Conservation (phyloP, 176 grass and related monocot species). For the Secale cereale region DNA sequence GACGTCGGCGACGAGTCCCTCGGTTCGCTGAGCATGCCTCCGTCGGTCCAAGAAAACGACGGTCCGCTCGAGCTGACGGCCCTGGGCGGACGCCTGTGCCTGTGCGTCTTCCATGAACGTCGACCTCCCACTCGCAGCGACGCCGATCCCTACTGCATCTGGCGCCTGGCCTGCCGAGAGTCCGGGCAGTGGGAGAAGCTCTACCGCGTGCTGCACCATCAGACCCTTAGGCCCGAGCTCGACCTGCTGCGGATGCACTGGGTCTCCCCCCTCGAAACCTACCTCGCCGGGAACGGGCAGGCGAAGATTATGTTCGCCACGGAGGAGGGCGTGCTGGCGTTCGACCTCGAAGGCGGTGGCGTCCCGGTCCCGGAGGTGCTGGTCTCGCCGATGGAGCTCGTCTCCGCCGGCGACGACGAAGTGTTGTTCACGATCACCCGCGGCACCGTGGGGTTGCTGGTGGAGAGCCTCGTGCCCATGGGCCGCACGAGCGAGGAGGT, state of each 20-base stretch:
- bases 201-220: not conserved
- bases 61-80: not conserved
- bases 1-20: not conserved
- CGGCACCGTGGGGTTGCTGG: too few species aligned
- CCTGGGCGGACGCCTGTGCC: not conserved
- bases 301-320: not conserved
- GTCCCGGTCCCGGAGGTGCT: not conserved
- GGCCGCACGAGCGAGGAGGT: not conserved
- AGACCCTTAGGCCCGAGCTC: too few species aligned
- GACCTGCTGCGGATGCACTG: not conserved
- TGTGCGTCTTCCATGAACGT: not conserved
- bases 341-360: not conserved
- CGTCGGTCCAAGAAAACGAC: not conserved
- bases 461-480: not conserved
- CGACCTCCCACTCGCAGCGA: not conserved
- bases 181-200: not conserved
- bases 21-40: not conserved
- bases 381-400: not conserved
- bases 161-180: not conserved
- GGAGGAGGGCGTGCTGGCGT: not conserved
- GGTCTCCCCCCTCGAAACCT: not conserved
- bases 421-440: too few species aligned
- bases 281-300: not conserved
- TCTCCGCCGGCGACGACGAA: too few species aligned
- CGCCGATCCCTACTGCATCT: not conserved